Percentiles rank a stretch among this genome's conserved stretches.
phyloP scores from a whole-genome alignment of 2,329 filamentous ascomycete genomes.

The Hypoxylon sp. region DNA sequence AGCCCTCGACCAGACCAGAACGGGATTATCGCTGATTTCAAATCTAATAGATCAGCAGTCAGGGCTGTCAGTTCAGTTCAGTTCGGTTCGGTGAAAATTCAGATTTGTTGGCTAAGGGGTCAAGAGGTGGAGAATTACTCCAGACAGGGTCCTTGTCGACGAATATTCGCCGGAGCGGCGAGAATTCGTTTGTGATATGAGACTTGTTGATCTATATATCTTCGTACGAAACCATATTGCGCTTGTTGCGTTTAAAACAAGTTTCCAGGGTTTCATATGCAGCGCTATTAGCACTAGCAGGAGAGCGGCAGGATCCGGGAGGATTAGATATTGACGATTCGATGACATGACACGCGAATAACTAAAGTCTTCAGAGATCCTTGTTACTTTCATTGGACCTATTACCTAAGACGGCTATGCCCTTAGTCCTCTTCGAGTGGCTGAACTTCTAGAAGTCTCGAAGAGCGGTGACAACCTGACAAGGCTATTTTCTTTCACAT shows the following conservation, averaged over 20 bases:
- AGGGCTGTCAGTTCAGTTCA: neutral
- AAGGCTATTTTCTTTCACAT: conserved; percentile 18
- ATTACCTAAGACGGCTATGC: conserved; percentile 42
- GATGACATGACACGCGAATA: conserved; percentile 39
- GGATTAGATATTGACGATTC: conserved; percentile 38
- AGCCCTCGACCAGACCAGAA: conserved; percentile 5
- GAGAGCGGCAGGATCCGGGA: conserved; percentile 41
- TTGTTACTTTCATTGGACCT: conserved; percentile 27
- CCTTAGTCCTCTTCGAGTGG: conserved; percentile 22
- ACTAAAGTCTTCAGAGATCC: conserved; percentile 10
- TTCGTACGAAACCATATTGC: conserved; percentile 29
- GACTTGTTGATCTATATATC: conserved; percentile 37
- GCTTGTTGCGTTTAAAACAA: conserved; percentile 33
- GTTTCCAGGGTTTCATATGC: conserved; percentile 43
- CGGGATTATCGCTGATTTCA: conserved; percentile 34
- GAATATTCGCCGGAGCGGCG: conserved; percentile 46
- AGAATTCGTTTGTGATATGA: conserved; percentile 37
- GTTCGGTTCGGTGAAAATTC: neutral
- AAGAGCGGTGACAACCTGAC: conserved; percentile 43
- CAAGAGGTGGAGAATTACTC: conserved; percentile 34
- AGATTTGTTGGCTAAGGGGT: conserved; percentile 26
- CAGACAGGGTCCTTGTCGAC: conserved; percentile 33
- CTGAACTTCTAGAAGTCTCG: conserved; percentile 39
- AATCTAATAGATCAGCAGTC: conserved; percentile 25
- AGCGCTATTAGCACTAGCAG: conserved; percentile 17